phyloP scores from a whole-genome alignment of 192 early-diverging fungal genomes.

The Backusella sp. region DNA sequence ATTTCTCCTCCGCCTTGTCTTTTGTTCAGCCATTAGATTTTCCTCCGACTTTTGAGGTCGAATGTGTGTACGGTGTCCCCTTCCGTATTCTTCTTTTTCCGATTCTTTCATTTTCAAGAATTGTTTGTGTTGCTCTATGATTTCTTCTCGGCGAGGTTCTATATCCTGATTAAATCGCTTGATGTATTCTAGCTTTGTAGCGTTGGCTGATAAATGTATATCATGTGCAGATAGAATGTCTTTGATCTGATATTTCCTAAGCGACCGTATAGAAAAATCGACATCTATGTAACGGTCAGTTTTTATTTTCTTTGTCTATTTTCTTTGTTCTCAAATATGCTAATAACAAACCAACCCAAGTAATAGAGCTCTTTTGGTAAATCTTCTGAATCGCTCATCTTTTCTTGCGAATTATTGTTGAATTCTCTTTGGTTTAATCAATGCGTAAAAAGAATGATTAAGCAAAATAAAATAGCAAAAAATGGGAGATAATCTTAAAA shows the following conservation, averaged over 20 bases:
- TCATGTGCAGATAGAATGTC: not conserved
- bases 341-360: not conserved
- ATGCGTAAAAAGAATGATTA: not conserved
- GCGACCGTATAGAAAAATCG: not conserved
- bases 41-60: not conserved
- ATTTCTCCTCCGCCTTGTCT: not conserved
- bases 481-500: not conserved
- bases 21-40: not conserved
- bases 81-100: not conserved
- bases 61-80: not conserved
- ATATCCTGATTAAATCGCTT: not conserved
- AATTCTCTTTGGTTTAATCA: not conserved
- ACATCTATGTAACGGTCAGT: not conserved
- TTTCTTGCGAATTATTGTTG: not conserved
- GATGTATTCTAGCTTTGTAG: not conserved
- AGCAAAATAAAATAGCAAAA: not conserved
- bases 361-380: slow-evolving; percentile 5
- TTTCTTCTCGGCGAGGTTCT: not conserved
- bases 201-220: not conserved
- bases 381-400: not conserved
- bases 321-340: not conserved
- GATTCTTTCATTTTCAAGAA: not conserved
- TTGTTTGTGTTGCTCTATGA: not conserved
- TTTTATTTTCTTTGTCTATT: not conserved
- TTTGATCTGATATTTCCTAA: slow-evolving; percentile 5